phyloP scores from a whole-genome alignment of 208 protist genomes.

The Kentomonas sorsogonicus region DNA sequence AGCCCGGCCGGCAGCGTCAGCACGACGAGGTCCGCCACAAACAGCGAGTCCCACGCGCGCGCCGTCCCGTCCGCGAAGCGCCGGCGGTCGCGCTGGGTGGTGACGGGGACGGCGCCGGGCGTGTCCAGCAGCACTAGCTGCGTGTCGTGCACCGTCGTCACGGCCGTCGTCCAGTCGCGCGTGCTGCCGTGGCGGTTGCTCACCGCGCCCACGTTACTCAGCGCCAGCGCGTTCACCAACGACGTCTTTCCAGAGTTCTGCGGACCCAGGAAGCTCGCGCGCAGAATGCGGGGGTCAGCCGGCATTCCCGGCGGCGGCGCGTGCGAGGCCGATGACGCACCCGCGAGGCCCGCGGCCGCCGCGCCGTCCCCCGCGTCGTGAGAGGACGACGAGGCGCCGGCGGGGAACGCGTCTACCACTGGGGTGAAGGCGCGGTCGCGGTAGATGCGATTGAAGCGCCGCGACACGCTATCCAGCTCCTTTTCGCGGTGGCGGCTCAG shows the following conservation, averaged over 20 bases:
- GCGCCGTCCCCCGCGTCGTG: neutral
- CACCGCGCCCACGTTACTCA: conserved; percentile 81
- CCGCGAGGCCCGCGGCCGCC: neutral
- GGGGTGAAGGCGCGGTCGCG: conserved; percentile 75
- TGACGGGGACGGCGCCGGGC: conserved; percentile 52
- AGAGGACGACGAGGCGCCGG: conserved; percentile 2
- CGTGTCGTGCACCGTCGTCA: conserved; percentile 81
- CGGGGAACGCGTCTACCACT: conserved; percentile 76
- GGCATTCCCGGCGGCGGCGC: conserved; percentile 25
- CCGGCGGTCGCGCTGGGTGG: conserved; percentile 42
- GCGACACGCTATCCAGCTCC: conserved; percentile 49
- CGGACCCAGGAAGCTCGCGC: conserved; percentile 64
- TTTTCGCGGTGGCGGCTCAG: conserved; percentile 57
- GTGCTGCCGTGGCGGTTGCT: conserved; percentile 77
- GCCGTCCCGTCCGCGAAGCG: conserved; percentile 46
- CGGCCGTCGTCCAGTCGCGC: conserved; percentile 71
- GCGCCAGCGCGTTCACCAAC: conserved; percentile 77
- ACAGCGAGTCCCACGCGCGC: conserved; percentile 80
- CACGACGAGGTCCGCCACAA: conserved; percentile 73
- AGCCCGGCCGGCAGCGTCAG: conserved; percentile 72
- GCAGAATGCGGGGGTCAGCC: conserved; percentile 36
- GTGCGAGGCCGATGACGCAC: neutral
- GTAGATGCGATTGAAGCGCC: conserved; percentile 82
- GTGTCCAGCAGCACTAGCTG: conserved; percentile 88
- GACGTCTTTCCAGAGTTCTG: conserved; percentile 89